A percentile compares a stretch with the other conserved stretches of the same genome.
These are phyloP conservation scores for Pseudopithomyces maydicus DNA, from an alignment of 2,329 filamentous ascomycete genomes.

Conservation along the genomic window DNA sequence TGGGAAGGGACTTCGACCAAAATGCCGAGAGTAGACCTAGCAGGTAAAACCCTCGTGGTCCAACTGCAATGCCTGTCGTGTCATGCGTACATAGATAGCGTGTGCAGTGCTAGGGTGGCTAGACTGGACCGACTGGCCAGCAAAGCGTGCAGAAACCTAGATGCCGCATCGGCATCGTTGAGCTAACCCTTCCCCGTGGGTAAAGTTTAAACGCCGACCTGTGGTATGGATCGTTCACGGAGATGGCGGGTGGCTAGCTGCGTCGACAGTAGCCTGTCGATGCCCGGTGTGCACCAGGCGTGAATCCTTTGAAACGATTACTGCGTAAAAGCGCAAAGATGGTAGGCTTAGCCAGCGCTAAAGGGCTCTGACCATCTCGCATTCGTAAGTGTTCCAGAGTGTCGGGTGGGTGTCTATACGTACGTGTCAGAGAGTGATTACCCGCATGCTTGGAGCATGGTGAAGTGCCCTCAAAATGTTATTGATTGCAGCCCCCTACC, in stretches of 20 bases:
- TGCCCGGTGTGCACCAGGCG: background rate
- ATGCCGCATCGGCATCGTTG: background rate
- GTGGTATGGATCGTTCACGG: background rate
- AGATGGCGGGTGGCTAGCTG: background rate
- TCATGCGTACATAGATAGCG: background rate
- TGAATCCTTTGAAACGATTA: background rate
- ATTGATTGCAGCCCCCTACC: background rate
- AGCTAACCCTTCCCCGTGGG: background rate
- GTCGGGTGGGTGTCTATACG: background rate
- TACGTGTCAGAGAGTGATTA: background rate
- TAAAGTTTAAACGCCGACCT: conserved; percentile 4
- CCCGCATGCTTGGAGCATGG: background rate
- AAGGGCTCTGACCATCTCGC: background rate
- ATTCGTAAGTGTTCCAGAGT: background rate
- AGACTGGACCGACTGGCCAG: background rate
- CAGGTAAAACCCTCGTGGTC: background rate
- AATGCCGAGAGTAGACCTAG: too few species aligned
- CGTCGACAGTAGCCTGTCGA: background rate
- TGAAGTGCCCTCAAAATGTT: background rate
- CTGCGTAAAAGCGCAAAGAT: background rate
- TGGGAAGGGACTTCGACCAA: background rate
- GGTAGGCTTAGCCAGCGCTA: background rate
- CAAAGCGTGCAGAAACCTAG: background rate
- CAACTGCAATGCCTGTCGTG: background rate
- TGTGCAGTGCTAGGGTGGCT: background rate